Percentiles rank a stretch among this genome's conserved stretches.
These are phyloP conservation scores for Lactarius indigo DNA, from an alignment of 768 basidiomycete species.

Conservation along the genomic window DNA sequence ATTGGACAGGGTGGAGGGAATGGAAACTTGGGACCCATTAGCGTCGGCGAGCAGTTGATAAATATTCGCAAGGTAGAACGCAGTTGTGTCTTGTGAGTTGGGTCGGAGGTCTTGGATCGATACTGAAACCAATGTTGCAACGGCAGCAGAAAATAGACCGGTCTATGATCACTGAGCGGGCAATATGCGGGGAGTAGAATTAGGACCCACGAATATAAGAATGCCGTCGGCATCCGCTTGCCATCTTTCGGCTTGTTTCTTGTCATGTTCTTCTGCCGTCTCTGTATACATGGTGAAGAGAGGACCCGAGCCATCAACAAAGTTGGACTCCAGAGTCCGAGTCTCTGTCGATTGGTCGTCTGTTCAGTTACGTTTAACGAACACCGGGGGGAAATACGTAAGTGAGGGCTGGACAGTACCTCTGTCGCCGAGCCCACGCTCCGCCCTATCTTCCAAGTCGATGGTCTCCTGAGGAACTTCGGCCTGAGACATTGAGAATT, in stretches of 20 bases:
- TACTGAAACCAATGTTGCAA: background rate
- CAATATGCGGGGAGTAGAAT: background rate
- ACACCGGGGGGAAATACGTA: too few relatives aligned
- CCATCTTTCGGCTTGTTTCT: background rate
- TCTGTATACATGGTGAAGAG: slow-evolving; percentile 2
- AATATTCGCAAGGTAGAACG: background rate
- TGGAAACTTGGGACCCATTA: background rate
- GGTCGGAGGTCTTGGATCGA: background rate
- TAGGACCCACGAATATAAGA: background rate
- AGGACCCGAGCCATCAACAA: background rate
- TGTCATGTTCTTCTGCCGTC: background rate
- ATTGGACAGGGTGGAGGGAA: background rate
- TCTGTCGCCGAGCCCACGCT: background rate
- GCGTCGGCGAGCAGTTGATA: slow-evolving; percentile 3
- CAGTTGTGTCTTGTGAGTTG: background rate
- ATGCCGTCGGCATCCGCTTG: background rate
- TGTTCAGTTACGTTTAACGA: too few relatives aligned
- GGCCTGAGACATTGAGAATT: background rate
- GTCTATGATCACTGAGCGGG: background rate
- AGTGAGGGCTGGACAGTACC: background rate
- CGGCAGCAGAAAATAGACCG: background rate
- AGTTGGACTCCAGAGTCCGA: background rate
- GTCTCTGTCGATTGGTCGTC: background rate
- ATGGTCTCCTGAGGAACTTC: background rate
- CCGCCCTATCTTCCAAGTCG: background rate